Percentiles rank a stretch among this genome's conserved stretches.
These are phyloP conservation scores for Aspergillus panamensis DNA, from an alignment of 495 filamentous ascomycete genomes.

Conservation along the genomic window DNA sequence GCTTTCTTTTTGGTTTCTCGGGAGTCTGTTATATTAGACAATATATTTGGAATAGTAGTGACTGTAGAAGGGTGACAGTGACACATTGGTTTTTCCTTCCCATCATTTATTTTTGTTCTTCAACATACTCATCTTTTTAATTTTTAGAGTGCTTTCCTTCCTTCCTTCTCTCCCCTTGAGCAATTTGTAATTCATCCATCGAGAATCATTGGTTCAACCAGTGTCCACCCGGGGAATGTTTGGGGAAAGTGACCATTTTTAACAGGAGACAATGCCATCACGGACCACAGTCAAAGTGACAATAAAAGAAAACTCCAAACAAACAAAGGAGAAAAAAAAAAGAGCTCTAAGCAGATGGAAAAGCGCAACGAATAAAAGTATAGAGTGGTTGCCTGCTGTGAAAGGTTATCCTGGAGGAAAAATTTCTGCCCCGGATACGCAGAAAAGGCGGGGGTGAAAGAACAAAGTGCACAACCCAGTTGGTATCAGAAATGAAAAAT, in stretches of 20 bases:
- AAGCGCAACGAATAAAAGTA: constrained; percentile 5
- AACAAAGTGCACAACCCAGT: constrained; percentile 28
- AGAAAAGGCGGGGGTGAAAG: constrained; percentile 18
- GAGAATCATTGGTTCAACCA: too few species aligned
- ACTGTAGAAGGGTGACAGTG: constrained; percentile 2
- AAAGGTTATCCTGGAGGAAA: constrained; percentile 16
- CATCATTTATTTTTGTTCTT: too few species aligned
- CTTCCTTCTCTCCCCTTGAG: too few species aligned
- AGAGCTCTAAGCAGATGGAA: constrained; percentile 19
- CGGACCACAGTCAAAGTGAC: constrained; percentile 5
- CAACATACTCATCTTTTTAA: too few species aligned
- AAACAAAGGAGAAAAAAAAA: constrained; percentile 16
- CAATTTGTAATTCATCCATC: too few species aligned
- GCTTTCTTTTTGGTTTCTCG: neutral
- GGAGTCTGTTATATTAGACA: constrained; percentile 13
- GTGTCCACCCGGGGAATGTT: too few species aligned
- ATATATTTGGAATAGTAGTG: constrained; percentile 17
- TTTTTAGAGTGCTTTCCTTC: too few species aligned
- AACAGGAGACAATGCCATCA: constrained; percentile 10
- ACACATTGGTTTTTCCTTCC: constrained; percentile 4
- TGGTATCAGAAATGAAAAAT: constrained; percentile 28
- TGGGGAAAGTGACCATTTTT: too few species aligned
- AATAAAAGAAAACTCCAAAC: neutral
- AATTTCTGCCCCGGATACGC: constrained; percentile 20
- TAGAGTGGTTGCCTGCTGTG: constrained; percentile 22